Base-by-base conservation (phyloP, 768 basidiomycete genomes). In the Calvatia gigantea region DNA sequence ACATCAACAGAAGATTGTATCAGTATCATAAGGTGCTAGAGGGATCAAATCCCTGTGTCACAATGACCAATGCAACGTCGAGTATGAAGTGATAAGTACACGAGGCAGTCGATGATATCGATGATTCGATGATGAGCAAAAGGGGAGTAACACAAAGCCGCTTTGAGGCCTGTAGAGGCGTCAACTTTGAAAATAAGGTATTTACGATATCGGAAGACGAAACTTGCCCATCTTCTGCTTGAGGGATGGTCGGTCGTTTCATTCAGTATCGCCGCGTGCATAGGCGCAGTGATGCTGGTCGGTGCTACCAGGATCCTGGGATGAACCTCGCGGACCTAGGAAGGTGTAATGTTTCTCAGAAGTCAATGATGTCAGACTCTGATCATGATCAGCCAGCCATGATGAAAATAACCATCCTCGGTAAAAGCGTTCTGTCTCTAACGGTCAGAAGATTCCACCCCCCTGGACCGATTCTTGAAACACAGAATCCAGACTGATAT, bases 161-260 rank as follows among this genome's bases (percentile, higher is more conserved):
- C 19, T 8, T 2, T 48, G 31, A 31, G n/a, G 4, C n/a, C 12
- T 48, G 32, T 31, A 48, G 23, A 17, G 8, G 15, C 27, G 8
- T 27, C 21, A 25, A 15, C 23, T 31, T 17, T 19, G 19, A 48
- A 19, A 27, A 33, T 17, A 14, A 27, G 31, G 46, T 21, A 33
- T 23, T 5, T n/a, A n/a, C 31, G 23, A 21, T 17, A 33, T 15
- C 21, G 15, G 43, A 27, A 33, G 5, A 32, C n/a, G 28, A 23
- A 17, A 32, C 21, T 7, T 32, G 31, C 23, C 21, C 17, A 42
- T 21, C 21, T 11, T 19, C 9, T 37, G 35, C 41, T 19, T n/a
- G 46, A 48, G 21, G 46, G 46, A 17, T 48, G 46, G 33, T 48
- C 32, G 46, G 46, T 32, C 32, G 31, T 48, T 29, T 35, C 46